These are phyloP conservation scores for Xylariaceae sp. DNA, from an alignment of 2,329 filamentous ascomycete genomes.

Conservation along the genomic window DNA sequence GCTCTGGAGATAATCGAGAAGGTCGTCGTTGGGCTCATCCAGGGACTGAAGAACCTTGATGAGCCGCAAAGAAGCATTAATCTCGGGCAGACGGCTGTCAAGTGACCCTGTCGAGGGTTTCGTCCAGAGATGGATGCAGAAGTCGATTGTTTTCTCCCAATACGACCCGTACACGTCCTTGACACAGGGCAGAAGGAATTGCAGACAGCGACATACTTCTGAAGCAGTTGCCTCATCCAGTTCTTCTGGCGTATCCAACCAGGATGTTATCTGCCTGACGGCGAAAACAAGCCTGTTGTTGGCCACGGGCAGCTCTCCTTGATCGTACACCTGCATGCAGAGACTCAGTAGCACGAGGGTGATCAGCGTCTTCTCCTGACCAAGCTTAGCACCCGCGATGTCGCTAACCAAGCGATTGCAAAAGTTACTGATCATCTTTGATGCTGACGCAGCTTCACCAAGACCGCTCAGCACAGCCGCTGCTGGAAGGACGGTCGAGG, in stretches of 20 bases:
- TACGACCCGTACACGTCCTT: conserved; percentile 81
- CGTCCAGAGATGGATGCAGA: conserved; percentile 54
- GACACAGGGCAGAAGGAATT: conserved; percentile 64
- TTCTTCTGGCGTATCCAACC: conserved; percentile 51
- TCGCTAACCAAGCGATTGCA: conserved; percentile 58
- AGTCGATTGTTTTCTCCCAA: conserved; percentile 64
- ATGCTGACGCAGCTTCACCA: conserved; percentile 43
- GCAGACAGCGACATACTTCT: conserved; percentile 51
- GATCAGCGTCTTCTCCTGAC: conserved; percentile 40
- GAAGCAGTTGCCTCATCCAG: conserved; percentile 41
- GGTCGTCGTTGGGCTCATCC: conserved; percentile 76
- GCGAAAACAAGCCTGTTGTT: conserved; percentile 75
- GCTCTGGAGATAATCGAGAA: conserved; percentile 66
- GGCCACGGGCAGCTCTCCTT: conserved; percentile 49
- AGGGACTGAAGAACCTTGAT: conserved; percentile 58
- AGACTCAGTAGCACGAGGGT: conserved; percentile 51
- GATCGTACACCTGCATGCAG: conserved; percentile 46
- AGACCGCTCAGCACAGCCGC: conserved; percentile 48
- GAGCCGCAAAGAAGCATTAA: conserved; percentile 69
- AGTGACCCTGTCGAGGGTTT: conserved; percentile 37
- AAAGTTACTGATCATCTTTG: conserved; percentile 46
- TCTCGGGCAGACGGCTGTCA: conserved; percentile 52
- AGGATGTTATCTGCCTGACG: conserved; percentile 69
- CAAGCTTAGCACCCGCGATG: conserved; percentile 43
- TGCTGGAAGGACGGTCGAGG: conserved; percentile 43